Percentiles rank a stretch among this genome's conserved stretches.
phyloP scores from a whole-genome alignment of 441 rosid species.

The Syzygium malaccense region DNA sequence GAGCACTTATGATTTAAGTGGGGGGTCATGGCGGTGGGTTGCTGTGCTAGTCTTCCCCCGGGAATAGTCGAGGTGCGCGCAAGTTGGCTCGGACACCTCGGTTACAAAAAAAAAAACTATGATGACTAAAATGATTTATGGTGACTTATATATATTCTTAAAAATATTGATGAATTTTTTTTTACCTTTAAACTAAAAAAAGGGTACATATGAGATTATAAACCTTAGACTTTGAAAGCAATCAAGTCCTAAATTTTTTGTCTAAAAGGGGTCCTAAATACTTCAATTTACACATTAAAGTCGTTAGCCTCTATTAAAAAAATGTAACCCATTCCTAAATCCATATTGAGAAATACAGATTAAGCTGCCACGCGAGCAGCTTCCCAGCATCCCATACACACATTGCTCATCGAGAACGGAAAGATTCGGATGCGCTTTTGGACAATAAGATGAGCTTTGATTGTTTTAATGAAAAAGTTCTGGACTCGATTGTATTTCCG shows the following conservation, averaged over 20 bases:
- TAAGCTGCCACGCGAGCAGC: neutral
- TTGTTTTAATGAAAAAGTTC: neutral
- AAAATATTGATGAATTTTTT: neutral
- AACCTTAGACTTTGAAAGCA: neutral
- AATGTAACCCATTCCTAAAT: neutral
- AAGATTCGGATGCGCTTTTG: accelerated
- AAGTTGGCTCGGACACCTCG: no score
- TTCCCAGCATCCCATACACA: neutral
- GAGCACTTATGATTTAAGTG: no score
- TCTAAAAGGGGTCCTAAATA: neutral
- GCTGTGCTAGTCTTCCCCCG: no score
- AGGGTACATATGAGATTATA: neutral
- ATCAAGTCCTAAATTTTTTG: neutral
- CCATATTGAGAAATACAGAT: neutral
- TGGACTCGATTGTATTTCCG: neutral
- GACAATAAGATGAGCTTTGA: no score
- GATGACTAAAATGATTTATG: neutral
- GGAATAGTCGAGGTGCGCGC: no score
- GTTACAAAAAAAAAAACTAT: no score
- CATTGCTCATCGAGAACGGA: neutral
- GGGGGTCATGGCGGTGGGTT: no score
- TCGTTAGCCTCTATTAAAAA: neutral
- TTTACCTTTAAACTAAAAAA: neutral
- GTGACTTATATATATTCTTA: neutral
- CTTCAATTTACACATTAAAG: accelerated